Base-by-base conservation (phyloP, 495 filamentous ascomycete genomes). In the Durotheca rogersii region DNA sequence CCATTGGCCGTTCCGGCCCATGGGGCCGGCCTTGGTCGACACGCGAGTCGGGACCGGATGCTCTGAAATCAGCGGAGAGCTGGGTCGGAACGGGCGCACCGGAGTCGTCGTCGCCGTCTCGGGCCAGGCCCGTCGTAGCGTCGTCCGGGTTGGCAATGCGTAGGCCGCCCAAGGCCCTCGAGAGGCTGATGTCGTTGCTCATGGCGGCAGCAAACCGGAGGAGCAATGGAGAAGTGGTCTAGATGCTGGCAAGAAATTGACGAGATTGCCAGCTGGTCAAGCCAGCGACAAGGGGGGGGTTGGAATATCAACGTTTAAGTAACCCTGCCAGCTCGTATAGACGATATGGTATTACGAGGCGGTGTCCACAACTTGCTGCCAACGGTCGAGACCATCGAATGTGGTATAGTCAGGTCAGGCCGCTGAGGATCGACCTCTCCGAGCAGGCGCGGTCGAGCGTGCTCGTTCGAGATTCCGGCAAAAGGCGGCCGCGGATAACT, bases 111-210 rank as follows among this genome's bases (percentile, higher is more conserved):
- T 58, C 63, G 15, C 51, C 36, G 44, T 80, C 73, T 51, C 71
- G 71, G n/a, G 81, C 71, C 32, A 71, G 68, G 52, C 75, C 71
- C 31, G 86, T 75, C 21, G 86, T 83, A 37, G 81, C 79, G 68
- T 93, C 83, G 75, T 96, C 92, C 32, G 94, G 93, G 67, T 99
- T 99, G 52, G 94, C 94, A 63, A 97, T 97, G 58, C 93, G 87
- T 67, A 99, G 76, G 57, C 94, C 94, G 42, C 94, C 94, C 55
- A 99, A 78, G 49, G 89, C 87, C 70, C 90, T 87, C 45, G 93
- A 94, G 40, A 98, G 81, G 67, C 88, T 96, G 57, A 96, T 71
- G 70, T 96, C 92, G 63, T 87, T 88, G 66, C 92, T 87, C 92
- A 96, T 96, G 64, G 23, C 67, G 53, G 52, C 32, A 35, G 44